Evolutionary conservation across 176 grass and related monocot species (phyloP).

Genomic region (Eremochloa ophiuroides): DNA sequence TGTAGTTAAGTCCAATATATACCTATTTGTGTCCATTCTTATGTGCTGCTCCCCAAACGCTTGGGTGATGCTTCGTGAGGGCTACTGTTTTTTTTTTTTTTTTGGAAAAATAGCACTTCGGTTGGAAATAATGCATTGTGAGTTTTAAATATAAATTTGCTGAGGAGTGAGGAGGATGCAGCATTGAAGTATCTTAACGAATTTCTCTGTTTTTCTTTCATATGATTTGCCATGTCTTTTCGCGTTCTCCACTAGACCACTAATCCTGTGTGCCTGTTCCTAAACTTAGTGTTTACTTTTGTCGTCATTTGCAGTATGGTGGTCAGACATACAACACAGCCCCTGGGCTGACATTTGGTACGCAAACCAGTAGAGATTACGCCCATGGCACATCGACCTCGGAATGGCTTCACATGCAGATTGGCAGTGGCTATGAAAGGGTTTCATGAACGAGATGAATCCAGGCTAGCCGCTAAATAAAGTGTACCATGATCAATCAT

Average conservation of each 20-base stretch:
- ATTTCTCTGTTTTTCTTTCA: not conserved
- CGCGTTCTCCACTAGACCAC: not conserved
- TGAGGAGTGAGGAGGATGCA: not conserved
- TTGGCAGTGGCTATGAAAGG: constrained; percentile 71
- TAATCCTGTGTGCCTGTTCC: not conserved
- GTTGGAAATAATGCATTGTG: not conserved
- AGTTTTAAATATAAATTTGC: not conserved
- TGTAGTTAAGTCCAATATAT: constrained; percentile 7
- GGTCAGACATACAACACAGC: constrained; percentile 50
- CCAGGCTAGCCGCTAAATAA: not conserved
- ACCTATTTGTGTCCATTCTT: not conserved
- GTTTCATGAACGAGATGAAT: constrained; percentile 54
- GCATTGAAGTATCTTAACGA: not conserved
- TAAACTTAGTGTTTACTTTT: not conserved
- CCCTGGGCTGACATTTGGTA: constrained; percentile 56
- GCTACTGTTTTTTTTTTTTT: not conserved
- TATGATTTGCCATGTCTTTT: not conserved
- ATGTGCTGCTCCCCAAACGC: not conserved
- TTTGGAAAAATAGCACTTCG: not conserved
- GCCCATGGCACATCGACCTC: constrained; percentile 39
- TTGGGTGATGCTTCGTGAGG: not conserved
- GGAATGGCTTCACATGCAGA: constrained; percentile 93
- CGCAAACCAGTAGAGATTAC: constrained; percentile 65
- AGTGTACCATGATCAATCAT: constrained; percentile 26
- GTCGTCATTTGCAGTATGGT: constrained; percentile 35